Base-by-base conservation (phyloP, 202 grass and related monocot genomes). In the Panicum virgatum region DNA sequence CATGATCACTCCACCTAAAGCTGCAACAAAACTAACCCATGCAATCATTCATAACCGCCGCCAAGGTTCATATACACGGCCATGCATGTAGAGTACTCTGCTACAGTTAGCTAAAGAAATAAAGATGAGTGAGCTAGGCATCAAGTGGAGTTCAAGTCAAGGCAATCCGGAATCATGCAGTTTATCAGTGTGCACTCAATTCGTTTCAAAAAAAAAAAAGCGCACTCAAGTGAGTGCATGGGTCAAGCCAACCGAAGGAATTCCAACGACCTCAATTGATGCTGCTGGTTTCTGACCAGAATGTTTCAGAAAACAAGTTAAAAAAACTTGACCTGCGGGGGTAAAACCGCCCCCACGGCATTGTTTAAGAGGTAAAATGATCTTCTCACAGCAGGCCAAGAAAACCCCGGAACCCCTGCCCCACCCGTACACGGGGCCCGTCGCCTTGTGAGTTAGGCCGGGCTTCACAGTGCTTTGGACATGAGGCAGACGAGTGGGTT, bases 1-100 rank as follows among this genome's bases (percentile, higher is more conserved):
- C 72, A 69, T 37, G 66, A 15, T 37, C 45, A n/a, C 58, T 79
- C 61, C 52, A 83, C 72, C 87, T 76, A 69, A 62, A 46, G 22
- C n/a, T 48, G 32, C 37, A 48, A 67, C 40, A 19, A 5, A 40
- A 50, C 26, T 23, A 42, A 59, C 26, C 43, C 23, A 42, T 73
- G 56, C n/a, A 40, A 69, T 69, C 52, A 69, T 69, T 61, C 63
- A 2, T 54, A 76, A 39, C 22, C 66, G 54, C 36, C 72, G 78
- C 20, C 65, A 34, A 18, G 34, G 18, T 62, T 71, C 16, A 77
- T 53, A 32, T 37, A 12, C 3, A 29, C 7, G 15, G 58, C 34
- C n/a, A 5, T 56, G n/a, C n/a, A n/a, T n/a, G 12, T 29, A 67
- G 2, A 52, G 1, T 51, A 68, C 5, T 48, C 42, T 80, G 38